Evolutionary conservation across 441 rosid species (phyloP).

Genomic region (Erodium chrysanthum): DNA sequence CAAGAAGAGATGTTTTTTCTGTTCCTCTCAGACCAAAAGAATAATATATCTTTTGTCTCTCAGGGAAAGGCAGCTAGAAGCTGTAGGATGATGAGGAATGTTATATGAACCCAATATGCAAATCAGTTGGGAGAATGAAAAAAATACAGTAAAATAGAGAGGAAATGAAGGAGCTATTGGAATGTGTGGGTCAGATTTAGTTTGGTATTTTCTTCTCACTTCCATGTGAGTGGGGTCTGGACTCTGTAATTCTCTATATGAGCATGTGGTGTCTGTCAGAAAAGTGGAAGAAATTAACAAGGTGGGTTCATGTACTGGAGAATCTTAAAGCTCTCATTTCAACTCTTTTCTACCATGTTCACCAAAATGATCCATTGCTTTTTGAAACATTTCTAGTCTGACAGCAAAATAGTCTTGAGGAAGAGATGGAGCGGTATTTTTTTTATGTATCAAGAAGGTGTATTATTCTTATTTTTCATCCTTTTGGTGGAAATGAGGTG

Average conservation of each 20-base stretch:
- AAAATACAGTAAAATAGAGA: slow-evolving; percentile 8
- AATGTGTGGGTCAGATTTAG: slow-evolving; percentile 36
- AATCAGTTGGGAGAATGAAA: slow-evolving; percentile 16
- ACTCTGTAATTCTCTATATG: slow-evolving; percentile 34
- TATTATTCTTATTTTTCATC: neutral
- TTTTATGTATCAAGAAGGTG: neutral
- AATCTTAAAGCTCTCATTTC: slow-evolving; percentile 22
- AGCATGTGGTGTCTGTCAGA: slow-evolving; percentile 71
- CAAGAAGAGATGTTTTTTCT: slow-evolving; percentile 44
- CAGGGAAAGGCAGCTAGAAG: slow-evolving; percentile 21
- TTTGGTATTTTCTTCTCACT: slow-evolving; percentile 26
- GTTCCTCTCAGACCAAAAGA: slow-evolving; percentile 33
- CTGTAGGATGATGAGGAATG: slow-evolving; percentile 7
- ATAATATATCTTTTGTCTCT: slow-evolving; percentile 29
- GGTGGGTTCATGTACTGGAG: slow-evolving; percentile 48
- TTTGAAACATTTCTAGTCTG: slow-evolving; percentile 9
- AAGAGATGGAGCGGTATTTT: neutral
- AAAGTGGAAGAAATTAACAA: slow-evolving; percentile 19
- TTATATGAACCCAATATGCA: slow-evolving; percentile 16
- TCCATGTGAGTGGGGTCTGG: slow-evolving; percentile 43
- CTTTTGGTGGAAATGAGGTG: neutral
- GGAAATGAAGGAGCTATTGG: neutral
- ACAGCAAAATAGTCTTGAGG: neutral
- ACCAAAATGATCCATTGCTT: neutral
- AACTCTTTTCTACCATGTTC: slow-evolving; percentile 9